A percentile compares a stretch with the other conserved stretches of the same genome.
Conservation (phyloP, 2,329 filamentous ascomycete species). For the Ophiocordyceps camponoti-saundersi region DNA sequence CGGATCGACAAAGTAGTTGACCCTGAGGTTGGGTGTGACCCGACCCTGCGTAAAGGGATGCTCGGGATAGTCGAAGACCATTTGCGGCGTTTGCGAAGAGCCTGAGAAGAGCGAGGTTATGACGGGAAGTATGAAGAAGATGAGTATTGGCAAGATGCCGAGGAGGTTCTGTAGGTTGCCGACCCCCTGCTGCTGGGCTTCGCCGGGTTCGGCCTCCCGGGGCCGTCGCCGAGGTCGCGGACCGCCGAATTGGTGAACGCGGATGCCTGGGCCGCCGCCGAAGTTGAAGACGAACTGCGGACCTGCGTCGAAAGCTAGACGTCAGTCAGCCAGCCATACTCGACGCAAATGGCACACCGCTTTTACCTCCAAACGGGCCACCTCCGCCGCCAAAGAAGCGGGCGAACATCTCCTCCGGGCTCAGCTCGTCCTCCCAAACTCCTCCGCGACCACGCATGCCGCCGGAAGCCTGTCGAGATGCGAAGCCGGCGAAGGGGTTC, state of each 20-base stretch:
- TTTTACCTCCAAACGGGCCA: constrained; percentile 28
- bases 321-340: constrained; percentile 6
- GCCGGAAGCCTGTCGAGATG: constrained; percentile 22
- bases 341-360: not conserved
- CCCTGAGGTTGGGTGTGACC: constrained; percentile 49
- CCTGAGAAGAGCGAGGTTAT: constrained; percentile 64
- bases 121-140: constrained; percentile 76
- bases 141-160: constrained; percentile 69
- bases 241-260: constrained; percentile 92
- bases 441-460: constrained; percentile 34
- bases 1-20: constrained; percentile 78
- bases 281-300: constrained; percentile 93
- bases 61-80: constrained; percentile 57
- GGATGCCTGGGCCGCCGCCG: constrained; percentile 75
- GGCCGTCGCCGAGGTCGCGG: constrained; percentile 60
- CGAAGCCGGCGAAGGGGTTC: constrained; percentile 49
- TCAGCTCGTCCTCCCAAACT: constrained; percentile 82
- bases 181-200: constrained; percentile 21
- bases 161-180: constrained; percentile 43
- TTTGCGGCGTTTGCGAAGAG: constrained; percentile 40
- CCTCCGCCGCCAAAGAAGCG: constrained; percentile 82
- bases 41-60: constrained; percentile 61
- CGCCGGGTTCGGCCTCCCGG: constrained; percentile 38
- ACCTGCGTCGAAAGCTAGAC: constrained; percentile 50
- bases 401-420: constrained; percentile 90